These are phyloP conservation scores for Eucommia ulmoides DNA, from an alignment of 257 asterid genomes.

Conservation along the genomic window DNA sequence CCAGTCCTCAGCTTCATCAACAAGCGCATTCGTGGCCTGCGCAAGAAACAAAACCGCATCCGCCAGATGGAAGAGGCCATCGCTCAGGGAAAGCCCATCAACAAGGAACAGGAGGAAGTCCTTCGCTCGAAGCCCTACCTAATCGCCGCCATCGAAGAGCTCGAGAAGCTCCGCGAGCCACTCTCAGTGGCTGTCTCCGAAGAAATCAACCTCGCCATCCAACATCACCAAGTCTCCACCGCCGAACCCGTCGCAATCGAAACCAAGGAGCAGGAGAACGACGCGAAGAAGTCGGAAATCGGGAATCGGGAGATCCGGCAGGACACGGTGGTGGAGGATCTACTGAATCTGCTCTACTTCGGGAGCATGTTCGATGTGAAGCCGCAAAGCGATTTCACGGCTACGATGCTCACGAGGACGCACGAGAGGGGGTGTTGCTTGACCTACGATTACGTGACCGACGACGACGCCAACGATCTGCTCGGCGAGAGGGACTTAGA, in stretches of 20 bases:
- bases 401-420: slow-evolving; percentile 45
- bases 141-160: slow-evolving; percentile 58
- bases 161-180: slow-evolving; percentile 62
- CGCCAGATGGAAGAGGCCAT: slow-evolving; percentile 68
- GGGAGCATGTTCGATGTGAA: slow-evolving; percentile 68
- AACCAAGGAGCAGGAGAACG: slow-evolving; percentile 5
- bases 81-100: slow-evolving; percentile 49
- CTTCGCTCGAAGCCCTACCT: slow-evolving; percentile 53
- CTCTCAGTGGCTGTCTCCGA: slow-evolving; percentile 50
- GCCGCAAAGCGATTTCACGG: slow-evolving; percentile 26
- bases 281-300: slow-evolving; percentile 2
- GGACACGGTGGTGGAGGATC: slow-evolving; percentile 35
- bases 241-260: not conserved
- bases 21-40: slow-evolving; percentile 76
- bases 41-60: slow-evolving; percentile 62
- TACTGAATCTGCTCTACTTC: slow-evolving; percentile 54
- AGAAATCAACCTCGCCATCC: slow-evolving; percentile 37
- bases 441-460: slow-evolving; percentile 77
- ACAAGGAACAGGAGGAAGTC: slow-evolving; percentile 79
- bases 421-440: slow-evolving; percentile 84
- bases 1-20: slow-evolving; percentile 58
- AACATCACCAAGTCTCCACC: slow-evolving; percentile 1
- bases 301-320: no score
- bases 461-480: slow-evolving; percentile 53
- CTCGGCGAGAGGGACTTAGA: slow-evolving; percentile 73